Conservation (phyloP, 305 asterid species). For the Rubia balearica region DNA sequence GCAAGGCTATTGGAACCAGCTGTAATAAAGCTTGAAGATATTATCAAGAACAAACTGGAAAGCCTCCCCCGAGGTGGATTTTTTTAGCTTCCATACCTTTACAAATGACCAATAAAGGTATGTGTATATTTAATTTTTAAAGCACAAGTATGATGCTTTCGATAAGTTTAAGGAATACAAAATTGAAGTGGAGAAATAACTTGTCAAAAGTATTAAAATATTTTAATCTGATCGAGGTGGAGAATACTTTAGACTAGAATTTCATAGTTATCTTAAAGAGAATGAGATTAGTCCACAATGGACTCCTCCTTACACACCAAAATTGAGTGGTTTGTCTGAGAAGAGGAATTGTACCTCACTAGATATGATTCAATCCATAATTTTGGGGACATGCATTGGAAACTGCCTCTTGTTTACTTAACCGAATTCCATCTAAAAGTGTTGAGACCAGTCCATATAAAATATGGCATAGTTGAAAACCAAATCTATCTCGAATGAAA, state of each 20-base stretch:
- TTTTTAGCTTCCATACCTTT: background rate
- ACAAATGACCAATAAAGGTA: background rate
- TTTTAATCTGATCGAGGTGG: background rate
- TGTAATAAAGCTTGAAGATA: too few relatives aligned
- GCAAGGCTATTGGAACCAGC: too few relatives aligned
- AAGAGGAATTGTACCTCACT: too few relatives aligned
- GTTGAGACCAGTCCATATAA: too few relatives aligned
- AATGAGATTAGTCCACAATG: background rate
- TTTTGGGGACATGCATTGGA: too few relatives aligned
- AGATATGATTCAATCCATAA: too few relatives aligned
- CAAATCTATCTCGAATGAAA: too few relatives aligned
- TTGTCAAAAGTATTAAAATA: background rate
- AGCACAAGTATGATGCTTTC: background rate
- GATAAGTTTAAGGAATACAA: background rate
- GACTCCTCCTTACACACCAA: background rate
- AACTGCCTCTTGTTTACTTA: too few relatives aligned
- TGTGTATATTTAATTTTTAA: background rate
- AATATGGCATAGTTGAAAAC: too few relatives aligned
- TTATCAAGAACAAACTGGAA: too few relatives aligned
- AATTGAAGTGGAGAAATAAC: background rate
- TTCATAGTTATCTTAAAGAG: background rate
- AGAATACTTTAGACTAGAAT: background rate
- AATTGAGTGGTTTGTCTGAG: too few relatives aligned
- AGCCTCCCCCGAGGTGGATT: background rate
- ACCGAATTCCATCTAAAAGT: too few relatives aligned